A percentile compares a stretch with the other conserved stretches of the same genome.
Conservation (phyloP, 78 protist species). For the Dictyostelium brefeldianum region DNA sequence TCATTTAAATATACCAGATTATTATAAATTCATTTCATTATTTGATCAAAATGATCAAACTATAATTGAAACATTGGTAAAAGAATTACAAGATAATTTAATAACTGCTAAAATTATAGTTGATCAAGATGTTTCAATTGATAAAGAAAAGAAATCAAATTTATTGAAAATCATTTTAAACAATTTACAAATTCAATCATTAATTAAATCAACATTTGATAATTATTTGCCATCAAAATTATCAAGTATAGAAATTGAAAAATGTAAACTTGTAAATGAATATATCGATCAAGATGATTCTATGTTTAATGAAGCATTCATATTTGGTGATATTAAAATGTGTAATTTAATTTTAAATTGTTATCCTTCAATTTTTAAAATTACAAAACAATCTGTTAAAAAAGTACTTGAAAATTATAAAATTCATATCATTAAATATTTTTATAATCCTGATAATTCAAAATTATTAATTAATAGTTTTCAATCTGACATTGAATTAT, state of each 20-base stretch:
- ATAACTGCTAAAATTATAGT: too few species aligned
- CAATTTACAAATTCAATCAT: too few species aligned
- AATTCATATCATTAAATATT: neutral
- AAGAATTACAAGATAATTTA: too few species aligned
- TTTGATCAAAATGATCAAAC: too few species aligned
- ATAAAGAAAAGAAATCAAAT: too few species aligned
- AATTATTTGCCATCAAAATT: neutral
- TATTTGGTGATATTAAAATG: neutral
- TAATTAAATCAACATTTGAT: too few species aligned
- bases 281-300: neutral
- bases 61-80: too few species aligned
- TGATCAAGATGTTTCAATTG: too few species aligned
- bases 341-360: neutral
- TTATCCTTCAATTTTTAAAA: neutral
- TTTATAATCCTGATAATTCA: too few species aligned
- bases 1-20: too few species aligned
- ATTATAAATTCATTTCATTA: too few species aligned
- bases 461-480: neutral
- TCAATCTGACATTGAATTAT: neutral
- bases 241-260: neutral
- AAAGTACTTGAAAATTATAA: neutral
- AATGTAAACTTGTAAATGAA: neutral
- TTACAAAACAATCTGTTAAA: neutral
- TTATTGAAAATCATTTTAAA: too few species aligned
- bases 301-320: slow-evolving; percentile 1